Conservation (phyloP, 371 early-diverging fungal species). For the Mycotypha africana region DNA sequence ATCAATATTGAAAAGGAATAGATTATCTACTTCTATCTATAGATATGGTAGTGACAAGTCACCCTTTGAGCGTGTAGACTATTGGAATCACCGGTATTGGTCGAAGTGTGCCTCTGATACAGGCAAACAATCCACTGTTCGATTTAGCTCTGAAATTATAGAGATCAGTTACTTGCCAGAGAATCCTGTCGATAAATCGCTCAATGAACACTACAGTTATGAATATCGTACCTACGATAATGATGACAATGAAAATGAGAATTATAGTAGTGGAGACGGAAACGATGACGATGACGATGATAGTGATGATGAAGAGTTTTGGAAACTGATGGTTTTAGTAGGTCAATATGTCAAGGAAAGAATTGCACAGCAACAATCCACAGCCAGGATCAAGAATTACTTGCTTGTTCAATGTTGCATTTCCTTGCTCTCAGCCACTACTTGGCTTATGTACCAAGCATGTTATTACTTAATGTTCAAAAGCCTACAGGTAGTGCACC, state of each 20-base stretch:
- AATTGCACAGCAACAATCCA: too few species aligned
- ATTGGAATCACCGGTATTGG: too few species aligned
- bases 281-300: slow-evolving; percentile 5
- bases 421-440: too few species aligned
- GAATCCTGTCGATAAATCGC: slow-evolving; percentile 8
- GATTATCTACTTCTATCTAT: background rate
- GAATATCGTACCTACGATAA: background rate
- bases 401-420: too few species aligned
- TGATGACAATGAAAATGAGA: too few species aligned
- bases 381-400: too few species aligned
- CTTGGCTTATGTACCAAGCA: too few species aligned
- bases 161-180: slow-evolving; percentile 13
- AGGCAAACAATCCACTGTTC: slow-evolving; percentile 14
- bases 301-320: slow-evolving; percentile 8
- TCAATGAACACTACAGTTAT: background rate
- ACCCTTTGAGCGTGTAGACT: too few species aligned
- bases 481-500: too few species aligned
- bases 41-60: background rate
- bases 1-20: background rate
- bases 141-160: slow-evolving; percentile 13
- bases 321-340: slow-evolving; percentile 2
- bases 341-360: slow-evolving; percentile 6
- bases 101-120: too few species aligned
- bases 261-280: too few species aligned
- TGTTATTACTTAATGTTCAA: too few species aligned